A percentile compares a stretch with the other conserved stretches of the same genome.
Evolutionary conservation across 1,284 basidiomycete species (phyloP).

Genomic region (Tilletia indica): DNA sequence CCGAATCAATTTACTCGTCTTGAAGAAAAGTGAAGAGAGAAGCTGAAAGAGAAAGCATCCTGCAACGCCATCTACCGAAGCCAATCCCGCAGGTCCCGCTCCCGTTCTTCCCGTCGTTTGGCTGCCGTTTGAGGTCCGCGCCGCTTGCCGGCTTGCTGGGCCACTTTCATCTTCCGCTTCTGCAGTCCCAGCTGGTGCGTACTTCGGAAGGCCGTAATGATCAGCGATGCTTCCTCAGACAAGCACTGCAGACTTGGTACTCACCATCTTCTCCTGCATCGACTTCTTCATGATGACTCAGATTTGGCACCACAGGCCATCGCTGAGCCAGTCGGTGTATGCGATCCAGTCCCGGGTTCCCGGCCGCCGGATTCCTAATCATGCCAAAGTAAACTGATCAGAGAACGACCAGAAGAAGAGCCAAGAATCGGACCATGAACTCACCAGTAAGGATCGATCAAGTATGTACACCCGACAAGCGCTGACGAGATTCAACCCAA

Average conservation of each 20-base stretch:
- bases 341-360: constrained; percentile 58
- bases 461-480: constrained; percentile 72
- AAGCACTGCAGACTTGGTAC: background rate
- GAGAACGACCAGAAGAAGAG: background rate
- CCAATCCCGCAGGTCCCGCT: background rate
- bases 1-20: too few relatives aligned
- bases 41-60: too few relatives aligned
- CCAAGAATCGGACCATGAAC: constrained; percentile 33
- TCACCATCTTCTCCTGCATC: constrained; percentile 54
- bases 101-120: background rate
- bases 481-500: constrained; percentile 69
- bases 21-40: too few relatives aligned
- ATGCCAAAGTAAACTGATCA: constrained; percentile 23
- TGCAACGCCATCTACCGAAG: constrained; percentile 1
- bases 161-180: constrained; percentile 49
- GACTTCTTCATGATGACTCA: constrained; percentile 51
- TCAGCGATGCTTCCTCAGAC: background rate
- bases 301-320: constrained; percentile 48
- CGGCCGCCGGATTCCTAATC: constrained; percentile 87
- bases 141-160: constrained; percentile 40
- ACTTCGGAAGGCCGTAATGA: background rate
- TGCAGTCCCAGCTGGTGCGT: constrained; percentile 38
- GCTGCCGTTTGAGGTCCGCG: constrained; percentile 3
- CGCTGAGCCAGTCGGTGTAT: constrained; percentile 51
- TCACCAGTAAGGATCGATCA: constrained; percentile 93